Base-by-base conservation (phyloP, 1,139 yeast species). In the Scheffersomyces parashehatae region DNA sequence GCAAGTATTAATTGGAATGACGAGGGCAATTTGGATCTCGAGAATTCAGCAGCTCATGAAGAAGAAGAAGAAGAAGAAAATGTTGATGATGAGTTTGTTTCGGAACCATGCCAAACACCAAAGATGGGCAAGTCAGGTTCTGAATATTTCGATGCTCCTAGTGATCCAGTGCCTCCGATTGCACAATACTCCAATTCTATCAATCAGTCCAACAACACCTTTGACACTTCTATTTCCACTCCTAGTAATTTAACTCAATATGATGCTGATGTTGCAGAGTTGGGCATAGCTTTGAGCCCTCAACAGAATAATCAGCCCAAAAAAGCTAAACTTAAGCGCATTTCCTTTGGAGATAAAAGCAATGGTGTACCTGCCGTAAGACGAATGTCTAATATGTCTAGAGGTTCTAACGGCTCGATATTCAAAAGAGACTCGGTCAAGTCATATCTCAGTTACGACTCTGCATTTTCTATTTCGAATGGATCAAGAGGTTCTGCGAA, bases 361-460 rank as follows among this genome's bases (percentile, higher is more conserved):
- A 57, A 53, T 35, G 48, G 51, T 36, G 11, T 31, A 43, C 47
- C 35, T 43, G 32, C 33, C 33, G 26, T 45, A 42, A 46, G 47
- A 28, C 40, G 72, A 37, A 42, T 60, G 28, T 67, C 75, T 1
- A 47, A 44, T 10, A 43, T 52, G 9, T 55, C 63, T 29, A 49
- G 60, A 40, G 68, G 46, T 28, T 64, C 73, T 3, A 51, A 62
- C 6, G 58, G 59, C 28, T 67, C 75, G 5, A 50, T 55, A 1
- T 55, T 64, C 44, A 64, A 53, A 44, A 53, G 72, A 43, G 71
- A 71, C 36, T 77, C 83, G 1, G 53, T 60, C 2, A 75, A 73
- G 50, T 79, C 84, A 1, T 80, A 80, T 50, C 48, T 79, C 36
- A 77, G 82, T 47, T 80, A 80, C 49, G 84, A 80, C 54, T 77